These are phyloP conservation scores for Globisporangium irregulare DNA, from an alignment of 352 stramenopile genomes.

Conservation along the genomic window DNA sequence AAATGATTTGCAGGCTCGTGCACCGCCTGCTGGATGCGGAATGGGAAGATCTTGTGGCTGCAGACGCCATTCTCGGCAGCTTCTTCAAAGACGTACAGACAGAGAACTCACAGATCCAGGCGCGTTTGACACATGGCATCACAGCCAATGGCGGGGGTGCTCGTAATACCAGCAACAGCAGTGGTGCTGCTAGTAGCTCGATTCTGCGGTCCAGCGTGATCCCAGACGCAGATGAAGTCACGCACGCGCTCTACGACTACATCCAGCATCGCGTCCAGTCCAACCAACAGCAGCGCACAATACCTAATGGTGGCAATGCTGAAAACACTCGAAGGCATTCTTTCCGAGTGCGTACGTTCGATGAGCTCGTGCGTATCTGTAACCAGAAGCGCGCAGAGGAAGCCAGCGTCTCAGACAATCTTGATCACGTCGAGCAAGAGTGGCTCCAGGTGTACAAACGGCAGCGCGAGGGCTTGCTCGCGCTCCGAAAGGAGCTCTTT, in stretches of 20 bases:
- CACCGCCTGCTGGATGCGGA: conserved; percentile 35
- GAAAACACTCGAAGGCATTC: conserved; percentile 48
- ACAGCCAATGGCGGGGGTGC: not conserved
- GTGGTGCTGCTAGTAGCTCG: not conserved
- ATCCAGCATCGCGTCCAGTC: conserved; percentile 3
- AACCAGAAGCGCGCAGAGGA: conserved; percentile 9
- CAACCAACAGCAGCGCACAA: not conserved
- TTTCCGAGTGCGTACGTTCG: conserved; percentile 31
- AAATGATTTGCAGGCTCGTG: conserved; percentile 10
- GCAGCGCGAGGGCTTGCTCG: not conserved
- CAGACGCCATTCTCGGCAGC: conserved; percentile 69
- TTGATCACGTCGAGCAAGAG: conserved; percentile 8
- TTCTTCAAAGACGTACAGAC: conserved; percentile 26
- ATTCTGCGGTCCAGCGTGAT: not conserved
- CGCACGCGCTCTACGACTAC: conserved; percentile 17
- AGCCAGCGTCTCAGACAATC: not conserved
- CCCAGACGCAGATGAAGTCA: conserved; percentile 13
- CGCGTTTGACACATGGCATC: not conserved
- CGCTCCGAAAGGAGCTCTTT: conserved; percentile 15
- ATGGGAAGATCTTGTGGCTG: conserved; percentile 48
- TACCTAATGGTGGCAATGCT: conserved; percentile 26
- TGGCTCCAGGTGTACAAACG: conserved; percentile 7
- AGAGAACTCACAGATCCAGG: not conserved
- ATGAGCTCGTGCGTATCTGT: conserved; percentile 15
- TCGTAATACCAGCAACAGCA: not conserved